Evolutionary conservation across 1,139 yeast genomes (phyloP), one percentile per base, ranked within the genome.

Genomic region (Entelexis sorbosivorans): DNA sequence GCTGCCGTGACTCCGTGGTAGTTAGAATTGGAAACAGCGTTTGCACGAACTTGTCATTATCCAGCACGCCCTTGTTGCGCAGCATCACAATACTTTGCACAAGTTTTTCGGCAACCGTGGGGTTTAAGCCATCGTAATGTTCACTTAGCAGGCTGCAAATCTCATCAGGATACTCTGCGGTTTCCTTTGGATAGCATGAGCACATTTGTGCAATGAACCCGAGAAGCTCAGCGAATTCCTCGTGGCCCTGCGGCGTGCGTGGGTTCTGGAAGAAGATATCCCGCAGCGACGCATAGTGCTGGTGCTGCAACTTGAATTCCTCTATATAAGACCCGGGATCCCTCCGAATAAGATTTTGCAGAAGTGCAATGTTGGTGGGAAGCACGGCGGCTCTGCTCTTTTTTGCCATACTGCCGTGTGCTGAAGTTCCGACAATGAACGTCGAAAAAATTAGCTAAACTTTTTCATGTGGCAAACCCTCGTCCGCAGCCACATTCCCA

Each of bases 141-240:
- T 78, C 81, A 22, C 77, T 65, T 47, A 91, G 71, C 57, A 91
- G 72, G 38, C 73, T 73, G 59, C 79, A 79, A 59, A 91, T 69
- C 63, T 91, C 97, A 28, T 76, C 74, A 1, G 98, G 97, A 63
- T 86, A 91, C 44, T 73, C 75, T 2, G 77, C 78, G 0, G 98
- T 91, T 60, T 89, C 96, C 58, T 82, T 80, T 6, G 96, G 96
- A 64, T 81, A 91, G 61, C 95, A 88, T 17, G 77, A 71, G 64
- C 95, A 86, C 49, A 91, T 96, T 45, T 95, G 96, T 13, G 95
- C 77, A 47, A 93, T 82, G 64, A 91, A 89, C 0, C 96, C 95
- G 48, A 91, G 79, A 55, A 89, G 72, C 59, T 88, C 97, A 17
- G 78, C 77, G 65, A 91, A 86, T 60, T 87, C 93, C 14, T 74